phyloP scores from a whole-genome alignment of 441 rosid species.

The Corymbia citriodora region DNA sequence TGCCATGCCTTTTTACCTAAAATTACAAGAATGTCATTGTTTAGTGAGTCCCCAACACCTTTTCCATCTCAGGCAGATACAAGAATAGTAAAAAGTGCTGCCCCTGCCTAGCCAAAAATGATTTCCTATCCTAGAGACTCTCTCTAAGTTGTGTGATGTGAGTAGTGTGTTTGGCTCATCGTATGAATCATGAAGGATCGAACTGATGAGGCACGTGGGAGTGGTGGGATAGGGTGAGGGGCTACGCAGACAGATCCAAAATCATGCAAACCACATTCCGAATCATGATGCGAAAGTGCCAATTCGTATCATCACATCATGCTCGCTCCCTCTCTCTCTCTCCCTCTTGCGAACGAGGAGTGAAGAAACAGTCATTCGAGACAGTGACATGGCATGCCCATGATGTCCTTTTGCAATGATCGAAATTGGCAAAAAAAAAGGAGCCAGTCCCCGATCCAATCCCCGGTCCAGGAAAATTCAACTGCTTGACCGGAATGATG shows the following conservation, averaged over 20 bases:
- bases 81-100: background rate
- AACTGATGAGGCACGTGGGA: background rate
- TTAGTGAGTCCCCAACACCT: background rate
- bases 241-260: background rate
- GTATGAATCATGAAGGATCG: background rate
- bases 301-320: background rate
- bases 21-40: background rate
- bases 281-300: background rate
- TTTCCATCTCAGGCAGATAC: background rate
- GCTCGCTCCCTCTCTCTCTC: background rate
- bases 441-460: background rate
- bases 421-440: background rate
- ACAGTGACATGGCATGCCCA: background rate
- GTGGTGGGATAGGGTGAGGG: background rate
- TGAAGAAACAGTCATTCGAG: background rate
- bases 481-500: background rate
- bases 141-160: background rate
- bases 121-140: background rate
- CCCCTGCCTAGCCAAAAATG: background rate
- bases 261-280: background rate
- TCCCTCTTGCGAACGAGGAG: background rate
- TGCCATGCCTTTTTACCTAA: background rate
- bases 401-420: background rate
- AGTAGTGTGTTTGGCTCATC: background rate
- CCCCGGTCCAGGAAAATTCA: background rate